Evolutionary conservation across 306 rosid genomes (phyloP), one percentile per base, ranked within the genome.

Genomic region (Vachellia collinsii): DNA sequence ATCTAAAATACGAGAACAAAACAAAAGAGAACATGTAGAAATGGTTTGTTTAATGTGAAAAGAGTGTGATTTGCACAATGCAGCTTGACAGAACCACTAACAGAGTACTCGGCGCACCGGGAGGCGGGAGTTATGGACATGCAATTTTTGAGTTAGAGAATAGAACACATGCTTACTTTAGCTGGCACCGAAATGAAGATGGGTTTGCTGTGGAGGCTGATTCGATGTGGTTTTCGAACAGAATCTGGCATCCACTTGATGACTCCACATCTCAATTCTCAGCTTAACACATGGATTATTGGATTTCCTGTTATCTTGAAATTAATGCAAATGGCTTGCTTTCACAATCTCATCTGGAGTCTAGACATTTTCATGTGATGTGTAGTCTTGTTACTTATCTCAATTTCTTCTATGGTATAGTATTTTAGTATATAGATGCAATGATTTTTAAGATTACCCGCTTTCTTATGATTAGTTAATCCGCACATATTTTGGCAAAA

Each of bases 111-210:
- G 0, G 97, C 97, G 8, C 89, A 63, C 73, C 76, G 95, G 29
- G 97, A 94, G 62, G 95, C 97, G n/a, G n/a, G 25, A 95, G 99
- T 82, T 95, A 88, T 20, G 98, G 99, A 34, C 98, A 95, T 29
- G 99, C 88, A 71, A 86, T 90, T 20, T 90, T 95, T 20, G 91
- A 86, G 77, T 85, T 93, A 68, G 89, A 88, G 90, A 95, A 95
- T 79, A 59, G 92, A 80, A 95, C 98, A 4, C 99, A 93, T 81
- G 98, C 97, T 37, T 71, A 83, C 86, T 93, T 84, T 77, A 48
- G 89, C 38, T 95, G 99, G 98, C 91, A 88, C 83, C 77, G 97
- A 56, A 91, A 95, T 77, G 85, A 95, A 56, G 98, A 95, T 66
- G 97, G 96, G 20, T 77, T 77, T 29, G 88, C 94, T 4, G 93